Conservation (phyloP, 441 rosid genomes). For the Hura crepitans region DNA sequence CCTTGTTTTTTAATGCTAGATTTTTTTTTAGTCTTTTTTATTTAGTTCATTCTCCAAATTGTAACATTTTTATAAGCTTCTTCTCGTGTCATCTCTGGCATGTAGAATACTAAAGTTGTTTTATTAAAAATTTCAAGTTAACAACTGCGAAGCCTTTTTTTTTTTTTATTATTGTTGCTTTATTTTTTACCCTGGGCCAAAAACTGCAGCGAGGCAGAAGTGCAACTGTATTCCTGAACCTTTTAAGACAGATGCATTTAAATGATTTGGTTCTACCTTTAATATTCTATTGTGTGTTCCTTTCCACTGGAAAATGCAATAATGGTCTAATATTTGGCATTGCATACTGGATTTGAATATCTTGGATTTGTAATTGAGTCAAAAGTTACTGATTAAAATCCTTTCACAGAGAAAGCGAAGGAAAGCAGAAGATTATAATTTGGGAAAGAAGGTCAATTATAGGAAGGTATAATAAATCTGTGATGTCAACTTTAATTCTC, state of each 20-base stretch:
- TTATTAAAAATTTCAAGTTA: background rate
- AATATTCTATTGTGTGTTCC: background rate
- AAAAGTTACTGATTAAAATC: conserved; percentile 16
- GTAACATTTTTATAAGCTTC: background rate
- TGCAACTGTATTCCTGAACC: background rate
- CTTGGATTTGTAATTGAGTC: background rate
- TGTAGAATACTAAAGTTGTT: background rate
- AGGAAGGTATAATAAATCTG: conserved; percentile 55
- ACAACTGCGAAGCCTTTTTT: background rate
- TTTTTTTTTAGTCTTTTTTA: background rate
- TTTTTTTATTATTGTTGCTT: too few relatives aligned
- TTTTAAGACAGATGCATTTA: background rate
- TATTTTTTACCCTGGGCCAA: too few relatives aligned
- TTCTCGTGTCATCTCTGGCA: background rate
- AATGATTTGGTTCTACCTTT: background rate
- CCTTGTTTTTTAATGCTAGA: background rate
- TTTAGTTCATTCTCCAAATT: background rate
- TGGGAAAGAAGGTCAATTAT: conserved; percentile 53
- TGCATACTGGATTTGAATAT: background rate
- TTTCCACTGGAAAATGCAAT: too few relatives aligned
- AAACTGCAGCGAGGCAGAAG: background rate
- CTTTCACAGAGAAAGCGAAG: conserved; percentile 78
- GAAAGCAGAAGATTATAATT: conserved; percentile 63
- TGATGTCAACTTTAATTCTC: background rate
- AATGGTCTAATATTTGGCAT: background rate